Conservation (phyloP, 2,329 filamentous ascomycete species). For the Zymoseptoria brevis region DNA sequence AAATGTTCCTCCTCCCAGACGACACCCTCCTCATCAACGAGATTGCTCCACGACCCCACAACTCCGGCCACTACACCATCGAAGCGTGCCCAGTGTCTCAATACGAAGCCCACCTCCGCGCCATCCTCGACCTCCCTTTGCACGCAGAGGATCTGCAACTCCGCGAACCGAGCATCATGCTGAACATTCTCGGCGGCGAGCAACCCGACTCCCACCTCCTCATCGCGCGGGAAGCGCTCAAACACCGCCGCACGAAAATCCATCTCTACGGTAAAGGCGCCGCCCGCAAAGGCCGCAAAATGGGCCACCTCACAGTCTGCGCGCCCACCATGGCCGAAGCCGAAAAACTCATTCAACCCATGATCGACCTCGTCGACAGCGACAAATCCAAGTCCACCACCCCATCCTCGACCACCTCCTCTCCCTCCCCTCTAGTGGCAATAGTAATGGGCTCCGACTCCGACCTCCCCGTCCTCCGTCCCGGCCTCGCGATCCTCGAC, state of each 20-base stretch:
- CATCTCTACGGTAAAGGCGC: conserved; percentile 88
- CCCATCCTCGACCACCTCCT: conserved; percentile 21
- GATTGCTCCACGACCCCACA: conserved; percentile 75
- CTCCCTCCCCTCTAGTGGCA: conserved; percentile 53
- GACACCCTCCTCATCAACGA: conserved; percentile 72
- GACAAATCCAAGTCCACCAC: conserved; percentile 38
- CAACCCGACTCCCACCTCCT: conserved; percentile 55
- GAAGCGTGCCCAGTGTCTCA: conserved; percentile 86
- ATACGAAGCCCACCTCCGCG: conserved; percentile 80
- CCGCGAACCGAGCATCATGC: conserved; percentile 60
- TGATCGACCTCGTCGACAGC: conserved; percentile 58
- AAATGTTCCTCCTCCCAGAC: conserved; percentile 81
- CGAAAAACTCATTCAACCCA: conserved; percentile 58
- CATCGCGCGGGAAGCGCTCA: conserved; percentile 49
- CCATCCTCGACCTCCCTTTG: conserved; percentile 65
- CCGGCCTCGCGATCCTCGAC: conserved; percentile 58
- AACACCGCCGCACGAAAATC: conserved; percentile 51
- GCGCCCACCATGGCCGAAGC: conserved; percentile 59
- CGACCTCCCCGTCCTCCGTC: conserved; percentile 60
- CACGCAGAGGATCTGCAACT: conserved; percentile 45
- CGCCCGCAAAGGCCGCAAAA: conserved; percentile 82
- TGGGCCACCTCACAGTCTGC: conserved; percentile 85
- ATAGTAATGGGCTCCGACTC: conserved; percentile 82
- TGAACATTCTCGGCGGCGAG: conserved; percentile 71
- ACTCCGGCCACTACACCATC: conserved; percentile 92